Evolutionary conservation across 192 early-diverging fungal species (phyloP).

Genomic region (Mortierella alpina): DNA sequence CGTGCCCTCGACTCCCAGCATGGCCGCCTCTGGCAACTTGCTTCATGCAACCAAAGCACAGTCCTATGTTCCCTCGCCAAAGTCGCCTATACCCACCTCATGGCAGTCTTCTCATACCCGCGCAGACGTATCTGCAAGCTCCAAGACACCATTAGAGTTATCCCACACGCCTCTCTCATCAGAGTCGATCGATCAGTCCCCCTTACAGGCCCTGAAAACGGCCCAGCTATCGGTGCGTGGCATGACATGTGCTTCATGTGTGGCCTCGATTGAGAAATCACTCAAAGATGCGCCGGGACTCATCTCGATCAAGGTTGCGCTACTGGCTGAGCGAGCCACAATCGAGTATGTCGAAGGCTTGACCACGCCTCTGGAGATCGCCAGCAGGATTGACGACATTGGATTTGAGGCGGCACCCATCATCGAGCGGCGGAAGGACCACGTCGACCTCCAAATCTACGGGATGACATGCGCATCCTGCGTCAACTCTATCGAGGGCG

Average conservation of each 20-base stretch:
- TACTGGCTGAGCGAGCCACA: slow-evolving; percentile 85
- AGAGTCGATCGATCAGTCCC: not conserved
- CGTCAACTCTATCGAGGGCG: slow-evolving; percentile 81
- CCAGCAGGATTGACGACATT: slow-evolving; percentile 72
- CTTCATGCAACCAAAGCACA: not conserved
- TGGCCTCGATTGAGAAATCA: slow-evolving; percentile 83
- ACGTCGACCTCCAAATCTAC: slow-evolving; percentile 81
- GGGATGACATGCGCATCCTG: slow-evolving; percentile 94
- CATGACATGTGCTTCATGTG: slow-evolving; percentile 98
- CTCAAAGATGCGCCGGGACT: slow-evolving; percentile 72
- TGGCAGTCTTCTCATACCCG: too few relatives aligned
- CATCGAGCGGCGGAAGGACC: slow-evolving; percentile 58
- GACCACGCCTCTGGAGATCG: slow-evolving; percentile 62
- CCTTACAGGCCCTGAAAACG: not conserved
- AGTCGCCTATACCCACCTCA: slow-evolving; percentile 11
- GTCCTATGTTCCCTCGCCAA: not conserved
- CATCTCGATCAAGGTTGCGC: slow-evolving; percentile 79
- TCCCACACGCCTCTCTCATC: slow-evolving; percentile 17
- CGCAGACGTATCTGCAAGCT: too few relatives aligned
- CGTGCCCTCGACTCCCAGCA: too few relatives aligned
- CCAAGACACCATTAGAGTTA: not conserved
- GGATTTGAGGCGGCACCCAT: slow-evolving; percentile 79
- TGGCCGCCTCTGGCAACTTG: too few relatives aligned
- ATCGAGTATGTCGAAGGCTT: slow-evolving; percentile 70
- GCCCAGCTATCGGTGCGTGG: slow-evolving; percentile 81